Evolutionary conservation across 2,329 filamentous ascomycete species (phyloP).

Genomic region (Talaromyces sp.): DNA sequence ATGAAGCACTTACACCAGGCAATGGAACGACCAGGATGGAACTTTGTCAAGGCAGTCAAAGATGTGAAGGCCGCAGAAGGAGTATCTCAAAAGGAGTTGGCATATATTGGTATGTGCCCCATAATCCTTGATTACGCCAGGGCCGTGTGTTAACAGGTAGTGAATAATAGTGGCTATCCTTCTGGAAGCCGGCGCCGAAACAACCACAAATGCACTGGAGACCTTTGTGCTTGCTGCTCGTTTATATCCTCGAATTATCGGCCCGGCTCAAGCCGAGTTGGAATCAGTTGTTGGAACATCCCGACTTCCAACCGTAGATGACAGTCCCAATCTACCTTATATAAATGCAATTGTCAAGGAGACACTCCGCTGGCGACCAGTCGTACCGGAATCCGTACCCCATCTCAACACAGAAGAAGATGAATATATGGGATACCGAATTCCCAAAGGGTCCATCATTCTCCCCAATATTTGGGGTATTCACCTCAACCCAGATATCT

Average conservation of each 20-base stretch:
- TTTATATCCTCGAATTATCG: not conserved
- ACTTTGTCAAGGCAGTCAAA: not conserved
- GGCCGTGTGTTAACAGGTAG: not conserved
- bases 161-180: not conserved
- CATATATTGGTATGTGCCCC: not conserved
- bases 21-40: constrained; percentile 21
- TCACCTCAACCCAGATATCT: not conserved
- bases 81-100: not conserved
- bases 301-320: constrained; percentile 2
- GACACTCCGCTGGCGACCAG: constrained; percentile 26
- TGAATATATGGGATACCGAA: constrained; percentile 20
- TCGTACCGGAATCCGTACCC: constrained; percentile 22
- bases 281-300: not conserved
- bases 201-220: not conserved
- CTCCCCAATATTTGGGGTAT: not conserved
- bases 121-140: too few species aligned
- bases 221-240: not conserved
- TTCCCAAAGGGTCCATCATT: constrained; percentile 27
- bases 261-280: constrained; percentile 1
- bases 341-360: constrained; percentile 33
- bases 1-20: not conserved
- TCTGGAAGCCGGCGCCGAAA: not conserved
- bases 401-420: constrained; percentile 22
- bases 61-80: not conserved
- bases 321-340: constrained; percentile 7